phyloP scores from a whole-genome alignment of 257 asterid species.

The Thymus mandschuricus region DNA sequence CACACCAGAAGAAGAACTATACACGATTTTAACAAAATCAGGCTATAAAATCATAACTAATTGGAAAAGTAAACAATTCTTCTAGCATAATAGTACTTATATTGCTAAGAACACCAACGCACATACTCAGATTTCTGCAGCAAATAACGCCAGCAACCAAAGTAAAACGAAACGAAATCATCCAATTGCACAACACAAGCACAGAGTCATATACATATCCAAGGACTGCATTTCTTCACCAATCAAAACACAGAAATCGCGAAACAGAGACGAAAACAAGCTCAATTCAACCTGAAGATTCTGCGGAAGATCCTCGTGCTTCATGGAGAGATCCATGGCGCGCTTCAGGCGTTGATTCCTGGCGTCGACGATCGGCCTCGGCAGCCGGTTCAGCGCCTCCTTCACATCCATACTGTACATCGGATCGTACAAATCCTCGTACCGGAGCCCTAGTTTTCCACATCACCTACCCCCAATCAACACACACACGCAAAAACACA shows the following conservation, averaged over 20 bases:
- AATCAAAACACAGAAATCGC: neutral
- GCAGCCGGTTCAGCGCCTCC: constrained; percentile 92
- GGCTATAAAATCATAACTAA: no score
- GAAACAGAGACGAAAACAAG: neutral
- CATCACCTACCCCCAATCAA: constrained; percentile 15
- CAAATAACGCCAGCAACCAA: neutral
- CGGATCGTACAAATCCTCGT: constrained; percentile 88
- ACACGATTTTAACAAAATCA: no score
- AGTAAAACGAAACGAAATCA: neutral
- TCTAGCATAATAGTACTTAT: no score
- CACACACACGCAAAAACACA: neutral
- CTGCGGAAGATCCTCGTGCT: constrained; percentile 71
- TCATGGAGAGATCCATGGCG: constrained; percentile 92
- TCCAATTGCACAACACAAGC: neutral
- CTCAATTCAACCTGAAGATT: constrained; percentile 61
- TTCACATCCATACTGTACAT: constrained; percentile 78
- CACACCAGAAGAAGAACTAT: no score
- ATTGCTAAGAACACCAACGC: no score
- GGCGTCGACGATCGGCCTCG: constrained; percentile 80
- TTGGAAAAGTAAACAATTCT: no score
- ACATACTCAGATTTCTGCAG: no score
- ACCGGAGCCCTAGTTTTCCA: constrained; percentile 65
- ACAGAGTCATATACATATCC: no score
- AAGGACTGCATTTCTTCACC: neutral
- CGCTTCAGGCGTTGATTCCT: constrained; percentile 86